Conservation (phyloP, 768 basidiomycete species). For the Auricularia cornea region DNA sequence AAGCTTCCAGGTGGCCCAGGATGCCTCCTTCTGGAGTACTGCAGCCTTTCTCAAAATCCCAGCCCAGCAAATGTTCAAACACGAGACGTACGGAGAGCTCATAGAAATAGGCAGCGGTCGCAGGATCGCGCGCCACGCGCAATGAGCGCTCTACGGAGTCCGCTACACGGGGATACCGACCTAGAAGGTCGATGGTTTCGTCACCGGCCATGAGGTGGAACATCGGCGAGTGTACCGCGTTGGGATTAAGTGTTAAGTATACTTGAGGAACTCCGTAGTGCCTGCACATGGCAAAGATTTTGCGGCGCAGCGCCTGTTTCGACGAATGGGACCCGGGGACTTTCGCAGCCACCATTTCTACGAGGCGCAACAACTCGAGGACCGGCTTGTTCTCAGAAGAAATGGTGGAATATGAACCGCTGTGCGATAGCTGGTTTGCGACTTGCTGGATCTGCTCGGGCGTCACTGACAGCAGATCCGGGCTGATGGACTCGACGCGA, state of each 20-base stretch:
- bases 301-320: slow-evolving; percentile 17
- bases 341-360: slow-evolving; percentile 22
- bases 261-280: slow-evolving; percentile 23
- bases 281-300: slow-evolving; percentile 21
- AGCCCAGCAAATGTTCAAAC: slow-evolving; percentile 23
- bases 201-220: slow-evolving; percentile 25
- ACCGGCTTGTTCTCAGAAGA: slow-evolving; percentile 13
- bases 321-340: slow-evolving; percentile 25
- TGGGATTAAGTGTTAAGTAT: slow-evolving; percentile 22
- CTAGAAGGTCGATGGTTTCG: slow-evolving; percentile 1
- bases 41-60: slow-evolving; percentile 15
- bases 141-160: slow-evolving; percentile 13
- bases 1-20: slow-evolving; percentile 24
- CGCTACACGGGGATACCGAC: slow-evolving; percentile 15
- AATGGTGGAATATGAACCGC: slow-evolving; percentile 1
- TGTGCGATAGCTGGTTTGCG: slow-evolving; percentile 8
- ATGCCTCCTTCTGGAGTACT: slow-evolving; percentile 17
- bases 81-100: slow-evolving; percentile 17
- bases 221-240: slow-evolving; percentile 16
- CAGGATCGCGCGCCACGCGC: slow-evolving; percentile 23
- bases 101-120: slow-evolving; percentile 29
- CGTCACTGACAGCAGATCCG: slow-evolving; percentile 5
- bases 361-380: slow-evolving; percentile 17
- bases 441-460: neutral
- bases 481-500: slow-evolving; percentile 9